phyloP scores from a whole-genome alignment of 805 yeast species.

The Spathaspora arborariae region DNA sequence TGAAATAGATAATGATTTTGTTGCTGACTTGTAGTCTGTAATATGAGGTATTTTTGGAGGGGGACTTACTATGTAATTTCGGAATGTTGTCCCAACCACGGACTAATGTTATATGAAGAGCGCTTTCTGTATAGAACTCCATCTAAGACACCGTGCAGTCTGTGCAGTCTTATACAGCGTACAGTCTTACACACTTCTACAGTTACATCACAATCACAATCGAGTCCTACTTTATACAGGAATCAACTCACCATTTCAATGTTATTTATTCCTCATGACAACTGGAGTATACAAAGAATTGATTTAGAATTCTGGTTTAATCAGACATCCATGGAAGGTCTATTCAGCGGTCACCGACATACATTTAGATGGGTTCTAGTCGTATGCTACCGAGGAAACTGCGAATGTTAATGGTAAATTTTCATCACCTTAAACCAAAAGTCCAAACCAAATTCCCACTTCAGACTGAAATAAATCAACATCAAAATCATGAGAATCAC shows the following conservation, averaged over 20 bases:
- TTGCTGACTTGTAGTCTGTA: not conserved
- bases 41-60: too few relatives aligned
- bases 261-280: not conserved
- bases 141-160: too few relatives aligned
- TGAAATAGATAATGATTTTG: not conserved
- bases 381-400: slow-evolving; percentile 94
- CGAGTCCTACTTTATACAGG: too few relatives aligned
- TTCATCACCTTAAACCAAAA: slow-evolving; percentile 56
- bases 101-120: too few relatives aligned
- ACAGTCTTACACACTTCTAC: not conserved
- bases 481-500: not conserved
- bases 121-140: too few relatives aligned
- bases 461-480: not conserved
- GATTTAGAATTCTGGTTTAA: slow-evolving; percentile 13
- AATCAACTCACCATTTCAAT: not conserved
- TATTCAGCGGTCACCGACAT: slow-evolving; percentile 78
- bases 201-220: not conserved
- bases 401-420: slow-evolving; percentile 78
- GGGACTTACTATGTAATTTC: too few relatives aligned
- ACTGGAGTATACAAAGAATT: not conserved
- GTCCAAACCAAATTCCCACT: not conserved
- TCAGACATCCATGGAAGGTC: slow-evolving; percentile 96
- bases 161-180: not conserved
- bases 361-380: slow-evolving; percentile 69
- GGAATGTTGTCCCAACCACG: too few relatives aligned